These are phyloP conservation scores for Umbilicus rupestris DNA, from an alignment of 164 flowering plant species.

Conservation along the genomic window DNA sequence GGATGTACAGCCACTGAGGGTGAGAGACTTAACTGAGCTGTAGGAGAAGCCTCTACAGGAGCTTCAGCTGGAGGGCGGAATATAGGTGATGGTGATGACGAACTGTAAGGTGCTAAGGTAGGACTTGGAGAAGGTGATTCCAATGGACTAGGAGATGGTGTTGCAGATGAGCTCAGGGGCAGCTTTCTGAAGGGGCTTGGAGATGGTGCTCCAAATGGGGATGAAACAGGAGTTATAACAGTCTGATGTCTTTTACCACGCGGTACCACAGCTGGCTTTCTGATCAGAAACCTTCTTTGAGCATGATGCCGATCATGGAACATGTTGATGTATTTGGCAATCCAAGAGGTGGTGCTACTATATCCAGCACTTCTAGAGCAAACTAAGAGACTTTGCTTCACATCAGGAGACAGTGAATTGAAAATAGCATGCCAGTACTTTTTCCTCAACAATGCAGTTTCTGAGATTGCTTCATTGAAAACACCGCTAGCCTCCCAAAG, in stretches of 20 bases:
- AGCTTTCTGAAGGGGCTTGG: neutral
- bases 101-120: neutral
- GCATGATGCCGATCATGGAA: neutral
- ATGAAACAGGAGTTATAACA: neutral
- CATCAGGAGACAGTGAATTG: neutral
- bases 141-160: neutral
- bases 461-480: neutral
- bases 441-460: neutral
- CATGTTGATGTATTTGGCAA: neutral
- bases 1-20: neutral
- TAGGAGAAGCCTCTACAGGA: neutral
- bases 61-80: neutral
- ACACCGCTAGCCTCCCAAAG: neutral
- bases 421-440: neutral
- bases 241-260: neutral
- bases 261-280: neutral
- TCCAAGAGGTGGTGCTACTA: neutral
- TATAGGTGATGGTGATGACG: neutral
- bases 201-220: neutral
- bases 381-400: neutral
- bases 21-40: neutral
- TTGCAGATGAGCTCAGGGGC: neutral
- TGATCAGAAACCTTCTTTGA: neutral
- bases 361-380: neutral
- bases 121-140: conserved; percentile 4